Evolutionary conservation across 2,329 filamentous ascomycete genomes (phyloP).

Genomic region (Hypocreales sp.): DNA sequence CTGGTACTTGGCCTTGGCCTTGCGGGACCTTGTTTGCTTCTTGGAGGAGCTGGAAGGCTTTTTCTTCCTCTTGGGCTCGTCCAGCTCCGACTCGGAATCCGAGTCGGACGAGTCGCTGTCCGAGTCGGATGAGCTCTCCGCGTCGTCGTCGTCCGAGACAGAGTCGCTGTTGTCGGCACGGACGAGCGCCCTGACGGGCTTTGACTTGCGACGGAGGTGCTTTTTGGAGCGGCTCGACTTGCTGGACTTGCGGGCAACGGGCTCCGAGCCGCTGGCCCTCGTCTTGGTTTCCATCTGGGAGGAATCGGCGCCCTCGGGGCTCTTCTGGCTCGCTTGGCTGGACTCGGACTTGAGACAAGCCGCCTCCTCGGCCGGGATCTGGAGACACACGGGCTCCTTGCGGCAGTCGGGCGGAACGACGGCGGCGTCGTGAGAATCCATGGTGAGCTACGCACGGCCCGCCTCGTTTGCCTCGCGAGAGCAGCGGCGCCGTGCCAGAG

Average conservation of each 20-base stretch:
- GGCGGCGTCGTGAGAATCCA: slow-evolving; percentile 7
- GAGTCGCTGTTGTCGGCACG: slow-evolving; percentile 1
- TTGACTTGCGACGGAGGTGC: slow-evolving; percentile 5
- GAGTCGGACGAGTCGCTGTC: background rate
- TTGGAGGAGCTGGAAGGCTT: background rate
- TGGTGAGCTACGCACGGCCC: too few species aligned
- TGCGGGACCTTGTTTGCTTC: background rate
- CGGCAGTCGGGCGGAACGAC: slow-evolving; percentile 7
- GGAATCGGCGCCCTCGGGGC: too few species aligned
- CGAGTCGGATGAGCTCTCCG: background rate
- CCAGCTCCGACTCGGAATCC: slow-evolving; percentile 5
- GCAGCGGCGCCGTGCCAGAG: too few species aligned
- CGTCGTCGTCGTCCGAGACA: background rate
- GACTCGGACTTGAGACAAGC: background rate
- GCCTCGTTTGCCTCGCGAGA: too few species aligned
- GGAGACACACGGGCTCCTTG: slow-evolving; percentile 1
- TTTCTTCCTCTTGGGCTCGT: background rate
- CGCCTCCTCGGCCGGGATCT: slow-evolving; percentile 2
- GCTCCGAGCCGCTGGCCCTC: background rate
- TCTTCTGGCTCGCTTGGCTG: background rate
- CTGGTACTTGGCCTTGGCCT: slow-evolving; percentile 1
- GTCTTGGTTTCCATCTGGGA: slow-evolving; percentile 4
- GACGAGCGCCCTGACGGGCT: background rate
- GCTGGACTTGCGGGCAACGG: too few species aligned
- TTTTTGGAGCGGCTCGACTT: slow-evolving; percentile 5